Evolutionary conservation across 2,329 filamentous ascomycete species (phyloP).

Genomic region (Ophiocordyceps camponoti-rufipedis): DNA sequence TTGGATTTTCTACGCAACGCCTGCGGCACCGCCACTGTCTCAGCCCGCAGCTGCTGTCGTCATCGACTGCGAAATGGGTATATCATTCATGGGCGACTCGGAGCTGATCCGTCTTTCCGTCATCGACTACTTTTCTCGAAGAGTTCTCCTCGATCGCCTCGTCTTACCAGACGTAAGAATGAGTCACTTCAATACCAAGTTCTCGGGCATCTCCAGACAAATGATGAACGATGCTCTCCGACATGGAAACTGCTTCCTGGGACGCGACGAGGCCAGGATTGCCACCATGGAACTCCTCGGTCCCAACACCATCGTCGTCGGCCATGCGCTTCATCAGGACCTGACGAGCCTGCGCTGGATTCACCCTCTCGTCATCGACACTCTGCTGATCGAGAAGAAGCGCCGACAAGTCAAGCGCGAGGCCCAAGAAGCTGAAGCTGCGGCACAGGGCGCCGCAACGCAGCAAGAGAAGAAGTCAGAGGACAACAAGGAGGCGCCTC

Average conservation of each 20-base stretch:
- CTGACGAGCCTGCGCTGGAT: conserved; percentile 27
- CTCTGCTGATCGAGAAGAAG: conserved; percentile 15
- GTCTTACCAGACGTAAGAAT: conserved; percentile 28
- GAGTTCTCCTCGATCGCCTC: conserved; percentile 29
- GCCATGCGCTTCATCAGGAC: conserved; percentile 24
- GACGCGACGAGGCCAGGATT: conserved; percentile 20
- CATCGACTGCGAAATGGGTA: conserved; percentile 39
- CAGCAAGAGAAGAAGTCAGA: background rate
- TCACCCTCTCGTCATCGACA: conserved; percentile 26
- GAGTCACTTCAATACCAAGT: conserved; percentile 28
- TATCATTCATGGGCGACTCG: conserved; percentile 19
- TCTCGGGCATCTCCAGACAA: conserved; percentile 25
- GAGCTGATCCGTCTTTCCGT: conserved; percentile 33
- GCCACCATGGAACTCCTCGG: conserved; percentile 25
- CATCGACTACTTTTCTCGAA: conserved; percentile 30
- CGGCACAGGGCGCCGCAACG: background rate
- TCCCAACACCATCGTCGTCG: conserved; percentile 27
- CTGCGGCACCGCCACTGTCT: background rate
- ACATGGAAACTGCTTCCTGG: conserved; percentile 17
- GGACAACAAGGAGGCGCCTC: conserved; percentile 1
- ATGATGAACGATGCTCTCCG: conserved; percentile 18
- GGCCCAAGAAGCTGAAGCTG: conserved; percentile 3
- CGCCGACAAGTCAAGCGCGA: conserved; percentile 3
- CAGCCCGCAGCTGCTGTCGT: conserved; percentile 16
- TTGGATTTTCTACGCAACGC: conserved; percentile 10